A percentile compares a stretch with the other conserved stretches of the same genome.
Conservation (phyloP, 139 green algal genomes). For the Chlorella sp. region DNA sequence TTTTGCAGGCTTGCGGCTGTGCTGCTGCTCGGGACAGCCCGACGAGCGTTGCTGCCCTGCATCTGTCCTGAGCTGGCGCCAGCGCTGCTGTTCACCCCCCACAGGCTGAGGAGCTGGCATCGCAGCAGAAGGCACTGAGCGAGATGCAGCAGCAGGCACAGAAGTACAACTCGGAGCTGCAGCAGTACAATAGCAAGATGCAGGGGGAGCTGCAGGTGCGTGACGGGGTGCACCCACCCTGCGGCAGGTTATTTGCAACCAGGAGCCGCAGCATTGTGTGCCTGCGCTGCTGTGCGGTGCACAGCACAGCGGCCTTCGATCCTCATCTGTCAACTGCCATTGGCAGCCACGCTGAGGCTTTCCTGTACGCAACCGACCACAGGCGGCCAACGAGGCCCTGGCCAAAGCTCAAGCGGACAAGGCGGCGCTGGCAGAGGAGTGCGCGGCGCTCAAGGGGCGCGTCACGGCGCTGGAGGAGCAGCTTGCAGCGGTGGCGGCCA, state of each 20-base stretch:
- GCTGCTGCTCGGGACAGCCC: too few relatives aligned
- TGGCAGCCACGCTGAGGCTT: neutral
- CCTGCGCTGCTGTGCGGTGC: too few relatives aligned
- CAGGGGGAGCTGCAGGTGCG: conserved; percentile 40
- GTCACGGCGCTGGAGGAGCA: conserved; percentile 31
- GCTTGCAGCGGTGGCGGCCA: conserved; percentile 9
- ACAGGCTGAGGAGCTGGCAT: conserved; percentile 22
- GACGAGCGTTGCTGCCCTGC: too few relatives aligned
- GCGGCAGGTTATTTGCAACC: neutral
- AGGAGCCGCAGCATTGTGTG: too few relatives aligned
- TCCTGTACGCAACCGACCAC: too few relatives aligned
- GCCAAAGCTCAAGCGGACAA: conserved; percentile 30
- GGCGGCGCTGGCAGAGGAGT: conserved; percentile 36
- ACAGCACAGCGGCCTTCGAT: too few relatives aligned
- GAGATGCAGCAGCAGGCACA: conserved; percentile 39
- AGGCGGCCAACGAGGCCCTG: conserved; percentile 19
- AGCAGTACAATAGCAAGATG: conserved; percentile 52
- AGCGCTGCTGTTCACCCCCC: too few relatives aligned
- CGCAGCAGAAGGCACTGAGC: neutral
- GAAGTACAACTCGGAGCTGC: conserved; percentile 45
- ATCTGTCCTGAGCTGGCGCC: too few relatives aligned
- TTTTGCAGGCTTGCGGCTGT: too few relatives aligned
- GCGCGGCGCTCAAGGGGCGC: conserved; percentile 20
- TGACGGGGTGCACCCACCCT: too few relatives aligned
- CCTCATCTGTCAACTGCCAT: too few relatives aligned